These are phyloP conservation scores for Tephrocybe sp. DNA, from an alignment of 768 basidiomycete species.

Conservation along the genomic window DNA sequence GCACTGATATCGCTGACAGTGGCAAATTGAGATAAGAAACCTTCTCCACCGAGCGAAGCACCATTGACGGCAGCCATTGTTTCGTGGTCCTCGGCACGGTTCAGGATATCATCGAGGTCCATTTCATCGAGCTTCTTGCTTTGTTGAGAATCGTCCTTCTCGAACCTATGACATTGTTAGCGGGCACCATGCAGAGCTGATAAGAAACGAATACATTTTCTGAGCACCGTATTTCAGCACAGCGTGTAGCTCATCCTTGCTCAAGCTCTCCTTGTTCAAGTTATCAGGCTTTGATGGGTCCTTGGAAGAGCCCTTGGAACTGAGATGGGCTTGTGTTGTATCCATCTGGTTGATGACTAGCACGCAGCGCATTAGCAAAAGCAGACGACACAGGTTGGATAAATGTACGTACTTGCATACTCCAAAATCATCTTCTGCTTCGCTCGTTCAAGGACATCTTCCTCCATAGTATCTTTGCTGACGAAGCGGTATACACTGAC, in stretches of 20 bases:
- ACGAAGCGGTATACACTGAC: conserved; percentile 98
- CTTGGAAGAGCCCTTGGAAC: conserved; percentile 70
- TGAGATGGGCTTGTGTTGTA: conserved; percentile 94
- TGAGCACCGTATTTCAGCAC: conserved; percentile 99
- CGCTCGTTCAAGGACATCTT: conserved; percentile 95
- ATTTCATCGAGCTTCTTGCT: conserved; percentile 97
- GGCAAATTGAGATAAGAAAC: conserved; percentile 93
- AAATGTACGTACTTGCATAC: conserved; percentile 83
- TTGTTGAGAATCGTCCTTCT: conserved; percentile 92
- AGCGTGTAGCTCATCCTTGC: conserved; percentile 95
- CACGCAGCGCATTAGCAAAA: background rate
- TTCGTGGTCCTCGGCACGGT: conserved; percentile 95
- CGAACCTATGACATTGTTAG: conserved; percentile 63
- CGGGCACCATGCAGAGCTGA: conserved; percentile 12
- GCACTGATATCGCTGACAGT: conserved; percentile 97
- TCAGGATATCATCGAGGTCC: conserved; percentile 98
- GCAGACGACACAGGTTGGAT: conserved; percentile 10
- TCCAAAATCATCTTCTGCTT: conserved; percentile 99
- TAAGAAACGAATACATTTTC: conserved; percentile 63
- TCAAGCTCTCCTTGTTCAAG: conserved; percentile 77
- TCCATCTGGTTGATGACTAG: conserved; percentile 99
- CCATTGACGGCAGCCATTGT: conserved; percentile 81
- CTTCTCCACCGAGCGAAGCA: conserved; percentile 95
- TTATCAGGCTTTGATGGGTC: conserved; percentile 76
- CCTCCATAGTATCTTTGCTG: conserved; percentile 99